A percentile compares a stretch with the other conserved stretches of the same genome.
Evolutionary conservation across 2,329 filamentous ascomycete genomes (phyloP).

Genomic region (Lizonia empirigonia): DNA sequence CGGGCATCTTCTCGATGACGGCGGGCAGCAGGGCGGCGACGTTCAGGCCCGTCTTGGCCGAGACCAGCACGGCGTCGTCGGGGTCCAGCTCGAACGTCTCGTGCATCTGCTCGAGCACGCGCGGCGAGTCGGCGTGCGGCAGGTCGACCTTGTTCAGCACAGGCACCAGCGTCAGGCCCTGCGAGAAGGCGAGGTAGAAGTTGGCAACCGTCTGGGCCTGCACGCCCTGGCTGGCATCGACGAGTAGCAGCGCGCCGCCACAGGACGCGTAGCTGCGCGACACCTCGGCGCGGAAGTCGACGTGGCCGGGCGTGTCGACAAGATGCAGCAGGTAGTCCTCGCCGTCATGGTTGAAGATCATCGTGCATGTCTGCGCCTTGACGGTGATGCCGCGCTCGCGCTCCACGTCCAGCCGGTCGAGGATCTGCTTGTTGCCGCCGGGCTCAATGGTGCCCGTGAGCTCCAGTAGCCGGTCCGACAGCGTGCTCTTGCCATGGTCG

Average conservation of each 20-base stretch:
- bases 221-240: slow-evolving; percentile 94
- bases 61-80: slow-evolving; percentile 75
- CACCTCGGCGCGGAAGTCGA: slow-evolving; percentile 96
- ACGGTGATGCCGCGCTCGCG: slow-evolving; percentile 96
- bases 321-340: slow-evolving; percentile 92
- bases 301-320: slow-evolving; percentile 95
- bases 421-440: slow-evolving; percentile 88
- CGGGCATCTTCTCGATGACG: slow-evolving; percentile 83
- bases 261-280: slow-evolving; percentile 95
- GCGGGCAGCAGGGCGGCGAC: slow-evolving; percentile 81
- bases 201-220: slow-evolving; percentile 99
- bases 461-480: slow-evolving; percentile 90
- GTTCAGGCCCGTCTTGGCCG: slow-evolving; percentile 91
- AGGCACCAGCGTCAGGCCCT: slow-evolving; percentile 83
- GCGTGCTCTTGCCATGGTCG: slow-evolving; percentile 97
- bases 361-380: slow-evolving; percentile 97
- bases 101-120: slow-evolving; percentile 84
- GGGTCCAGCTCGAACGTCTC: slow-evolving; percentile 87
- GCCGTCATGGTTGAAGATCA: slow-evolving; percentile 88
- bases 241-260: slow-evolving; percentile 83
- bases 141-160: slow-evolving; percentile 98
- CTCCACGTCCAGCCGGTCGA: slow-evolving; percentile 97
- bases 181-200: slow-evolving; percentile 95
- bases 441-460: slow-evolving; percentile 88
- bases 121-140: slow-evolving; percentile 82